Percentiles rank a stretch among this genome's conserved stretches.
Evolutionary conservation across 192 early-diverging fungal species (phyloP).

Genomic region (Spizellomyces sp.): DNA sequence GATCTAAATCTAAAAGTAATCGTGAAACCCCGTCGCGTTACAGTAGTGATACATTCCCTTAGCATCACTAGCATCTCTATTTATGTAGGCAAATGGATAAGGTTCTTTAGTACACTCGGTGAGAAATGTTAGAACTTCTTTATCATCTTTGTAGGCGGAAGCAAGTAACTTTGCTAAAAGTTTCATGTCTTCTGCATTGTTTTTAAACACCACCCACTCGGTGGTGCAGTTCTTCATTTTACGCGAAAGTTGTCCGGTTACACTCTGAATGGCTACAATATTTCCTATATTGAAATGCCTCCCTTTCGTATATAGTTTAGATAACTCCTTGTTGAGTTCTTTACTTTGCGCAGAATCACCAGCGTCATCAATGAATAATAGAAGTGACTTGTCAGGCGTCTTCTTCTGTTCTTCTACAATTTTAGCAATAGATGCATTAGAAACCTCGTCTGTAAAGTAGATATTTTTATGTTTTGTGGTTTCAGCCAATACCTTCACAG

Average conservation of each 20-base stretch:
- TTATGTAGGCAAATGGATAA: constrained; percentile 7
- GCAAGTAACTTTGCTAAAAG: constrained; percentile 7
- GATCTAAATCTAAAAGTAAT: constrained; percentile 20
- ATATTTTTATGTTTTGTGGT: constrained; percentile 23
- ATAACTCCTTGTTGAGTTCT: constrained; percentile 12
- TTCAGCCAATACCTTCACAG: constrained; percentile 9
- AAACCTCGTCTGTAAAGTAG: constrained; percentile 19
- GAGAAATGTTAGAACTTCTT: constrained; percentile 13
- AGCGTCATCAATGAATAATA: constrained; percentile 23
- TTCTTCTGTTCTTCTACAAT: constrained; percentile 25
- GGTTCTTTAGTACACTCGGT: constrained; percentile 10
- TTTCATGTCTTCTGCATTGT: constrained; percentile 28
- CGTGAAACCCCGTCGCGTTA: neutral
- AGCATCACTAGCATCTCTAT: constrained; percentile 1
- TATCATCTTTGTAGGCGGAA: constrained; percentile 2
- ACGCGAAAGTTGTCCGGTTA: constrained; percentile 12
- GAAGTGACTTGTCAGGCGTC: neutral
- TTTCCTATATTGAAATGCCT: constrained; percentile 2
- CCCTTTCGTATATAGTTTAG: constrained; percentile 19
- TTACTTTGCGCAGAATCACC: constrained; percentile 16
- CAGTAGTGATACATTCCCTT: constrained; percentile 10
- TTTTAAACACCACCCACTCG: constrained; percentile 19
- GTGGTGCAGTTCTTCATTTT: constrained; percentile 24
- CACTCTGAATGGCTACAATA: constrained; percentile 8
- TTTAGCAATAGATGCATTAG: neutral